These are phyloP conservation scores for Paramecium primaurelia DNA, from an alignment of 73 alveolate species.

Conservation along the genomic window DNA sequence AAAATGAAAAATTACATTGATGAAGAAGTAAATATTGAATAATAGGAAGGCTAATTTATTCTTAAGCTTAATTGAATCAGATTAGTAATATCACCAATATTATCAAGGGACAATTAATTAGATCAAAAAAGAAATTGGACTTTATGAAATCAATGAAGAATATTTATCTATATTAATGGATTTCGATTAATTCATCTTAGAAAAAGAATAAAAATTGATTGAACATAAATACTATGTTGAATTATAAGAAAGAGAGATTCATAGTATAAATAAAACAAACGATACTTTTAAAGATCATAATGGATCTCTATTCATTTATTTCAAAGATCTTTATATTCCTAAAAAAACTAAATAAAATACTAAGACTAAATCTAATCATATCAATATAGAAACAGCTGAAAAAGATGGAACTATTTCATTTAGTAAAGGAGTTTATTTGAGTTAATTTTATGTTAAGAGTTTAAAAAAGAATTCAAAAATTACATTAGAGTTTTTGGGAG, in stretches of 20 bases:
- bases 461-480: not conserved
- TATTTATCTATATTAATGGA: not conserved
- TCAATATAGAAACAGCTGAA: not conserved
- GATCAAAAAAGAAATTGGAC: not conserved
- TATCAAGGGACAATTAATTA: not conserved
- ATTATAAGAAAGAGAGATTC: not conserved
- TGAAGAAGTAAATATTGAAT: not conserved
- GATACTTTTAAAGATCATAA: not conserved
- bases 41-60: not conserved
- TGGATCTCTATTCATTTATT: not conserved
- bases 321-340: not conserved
- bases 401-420: not conserved
- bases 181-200: not conserved
- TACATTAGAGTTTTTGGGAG: not conserved
- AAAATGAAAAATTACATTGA: not conserved
- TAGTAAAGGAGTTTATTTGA: not conserved
- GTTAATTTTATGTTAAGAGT: not conserved
- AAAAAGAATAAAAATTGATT: not conserved
- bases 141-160: not conserved
- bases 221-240: not conserved
- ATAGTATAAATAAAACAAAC: not conserved
- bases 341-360: not conserved
- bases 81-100: not conserved
- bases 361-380: not conserved
- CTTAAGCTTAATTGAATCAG: not conserved